These are phyloP conservation scores for Phylloboletellus chloephorus DNA, from an alignment of 1,284 basidiomycete species.

Conservation along the genomic window DNA sequence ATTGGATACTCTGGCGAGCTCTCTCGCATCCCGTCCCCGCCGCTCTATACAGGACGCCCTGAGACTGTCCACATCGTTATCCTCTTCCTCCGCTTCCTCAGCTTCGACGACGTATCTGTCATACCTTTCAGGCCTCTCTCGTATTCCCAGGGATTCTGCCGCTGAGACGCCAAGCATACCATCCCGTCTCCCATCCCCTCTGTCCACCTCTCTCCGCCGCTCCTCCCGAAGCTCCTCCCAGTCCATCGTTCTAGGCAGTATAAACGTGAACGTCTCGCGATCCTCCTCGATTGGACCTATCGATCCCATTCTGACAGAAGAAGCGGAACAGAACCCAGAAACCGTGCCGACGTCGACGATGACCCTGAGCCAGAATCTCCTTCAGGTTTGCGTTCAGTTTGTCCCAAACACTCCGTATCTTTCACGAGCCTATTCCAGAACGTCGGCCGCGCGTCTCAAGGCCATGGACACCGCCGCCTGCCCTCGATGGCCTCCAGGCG, in stretches of 20 bases:
- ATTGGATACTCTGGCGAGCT: slow-evolving; percentile 21
- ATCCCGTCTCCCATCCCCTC: slow-evolving; percentile 13
- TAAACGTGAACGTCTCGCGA: slow-evolving; percentile 26
- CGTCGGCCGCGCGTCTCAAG: slow-evolving; percentile 16
- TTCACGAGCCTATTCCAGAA: slow-evolving; percentile 19
- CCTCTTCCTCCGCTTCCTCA: slow-evolving; percentile 25
- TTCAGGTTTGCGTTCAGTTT: slow-evolving; percentile 21
- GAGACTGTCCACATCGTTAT: slow-evolving; percentile 18
- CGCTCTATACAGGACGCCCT: slow-evolving; percentile 12
- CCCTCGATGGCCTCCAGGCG: slow-evolving; percentile 21
- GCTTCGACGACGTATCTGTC: slow-evolving; percentile 20
- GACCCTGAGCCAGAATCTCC: slow-evolving; percentile 29
- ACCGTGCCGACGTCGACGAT: slow-evolving; percentile 12
- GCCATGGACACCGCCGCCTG: slow-evolving; percentile 17
- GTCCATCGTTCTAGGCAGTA: slow-evolving; percentile 24
- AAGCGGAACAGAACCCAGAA: slow-evolving; percentile 12
- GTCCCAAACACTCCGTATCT: neutral
- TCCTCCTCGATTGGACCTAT: slow-evolving; percentile 14
- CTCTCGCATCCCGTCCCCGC: slow-evolving; percentile 26
- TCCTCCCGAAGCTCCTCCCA: slow-evolving; percentile 19
- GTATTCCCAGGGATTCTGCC: slow-evolving; percentile 2
- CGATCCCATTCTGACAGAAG: slow-evolving; percentile 18
- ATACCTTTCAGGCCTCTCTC: slow-evolving; percentile 14
- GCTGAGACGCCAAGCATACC: slow-evolving; percentile 20
- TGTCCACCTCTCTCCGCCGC: slow-evolving; percentile 21